Evolutionary conservation across 805 yeast genomes (phyloP).

Genomic region (Ogataea trehaloabstinens): DNA sequence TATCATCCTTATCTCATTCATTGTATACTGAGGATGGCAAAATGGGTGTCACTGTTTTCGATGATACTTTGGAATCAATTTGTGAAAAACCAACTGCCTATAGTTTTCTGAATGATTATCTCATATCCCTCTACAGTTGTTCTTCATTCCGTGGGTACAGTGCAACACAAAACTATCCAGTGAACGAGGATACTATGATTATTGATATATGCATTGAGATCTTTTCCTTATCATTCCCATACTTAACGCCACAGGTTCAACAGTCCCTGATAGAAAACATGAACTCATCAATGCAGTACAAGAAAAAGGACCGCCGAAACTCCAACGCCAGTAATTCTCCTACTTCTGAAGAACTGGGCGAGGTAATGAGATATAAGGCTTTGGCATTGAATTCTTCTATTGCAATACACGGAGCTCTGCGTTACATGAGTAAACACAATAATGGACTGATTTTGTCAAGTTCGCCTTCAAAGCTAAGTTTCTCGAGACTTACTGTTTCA

Average conservation of each 20-base stretch:
- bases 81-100: constrained; percentile 37
- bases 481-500: constrained; percentile 22
- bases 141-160: constrained; percentile 33
- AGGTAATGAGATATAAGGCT: constrained; percentile 38
- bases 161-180: constrained; percentile 35
- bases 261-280: constrained; percentile 83
- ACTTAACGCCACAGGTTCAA: constrained; percentile 74
- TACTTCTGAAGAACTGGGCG: constrained; percentile 4
- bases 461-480: constrained; percentile 11
- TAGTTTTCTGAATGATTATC: constrained; percentile 41
- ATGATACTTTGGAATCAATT: constrained; percentile 33
- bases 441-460: constrained; percentile 5
- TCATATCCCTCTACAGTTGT: constrained; percentile 30
- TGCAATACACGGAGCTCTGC: constrained; percentile 56
- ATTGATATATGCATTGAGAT: constrained; percentile 80
- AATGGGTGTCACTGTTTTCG: constrained; percentile 28
- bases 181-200: constrained; percentile 47
- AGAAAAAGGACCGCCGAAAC: constrained; percentile 27
- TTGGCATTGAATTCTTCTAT: constrained; percentile 59
- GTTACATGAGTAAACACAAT: constrained; percentile 26
- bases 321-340: constrained; percentile 10
- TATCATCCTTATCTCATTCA: not conserved
- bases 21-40: not conserved
- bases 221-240: constrained; percentile 68
- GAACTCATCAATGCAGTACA: constrained; percentile 50